These are phyloP conservation scores for Allomyces macrogynus DNA, from an alignment of 192 early-diverging fungal genomes.

Conservation along the genomic window DNA sequence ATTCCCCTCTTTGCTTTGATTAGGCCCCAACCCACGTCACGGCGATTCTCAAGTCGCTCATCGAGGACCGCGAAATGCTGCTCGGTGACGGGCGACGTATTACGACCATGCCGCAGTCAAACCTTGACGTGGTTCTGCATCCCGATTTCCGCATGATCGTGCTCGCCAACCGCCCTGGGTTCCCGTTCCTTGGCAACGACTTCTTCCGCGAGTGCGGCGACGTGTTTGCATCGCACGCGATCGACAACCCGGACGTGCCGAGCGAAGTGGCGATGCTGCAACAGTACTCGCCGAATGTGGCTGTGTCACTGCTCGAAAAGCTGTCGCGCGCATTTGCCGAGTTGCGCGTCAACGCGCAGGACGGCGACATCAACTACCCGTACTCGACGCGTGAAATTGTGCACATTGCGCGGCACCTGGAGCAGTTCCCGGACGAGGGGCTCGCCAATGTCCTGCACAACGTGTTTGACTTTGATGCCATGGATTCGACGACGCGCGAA, in stretches of 20 bases:
- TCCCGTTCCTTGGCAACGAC: constrained; percentile 61
- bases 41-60: constrained; percentile 45
- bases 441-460: constrained; percentile 49
- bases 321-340: constrained; percentile 52
- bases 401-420: constrained; percentile 29
- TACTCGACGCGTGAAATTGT: constrained; percentile 66
- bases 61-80: constrained; percentile 61
- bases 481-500: background rate
- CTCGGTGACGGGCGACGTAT: constrained; percentile 56
- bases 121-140: constrained; percentile 32
- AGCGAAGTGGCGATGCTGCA: constrained; percentile 50
- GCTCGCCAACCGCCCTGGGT: constrained; percentile 60
- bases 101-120: background rate
- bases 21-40: constrained; percentile 54
- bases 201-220: constrained; percentile 64
- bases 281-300: constrained; percentile 51
- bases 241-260: constrained; percentile 55
- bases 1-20: no score
- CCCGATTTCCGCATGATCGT: constrained; percentile 63
- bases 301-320: constrained; percentile 37
- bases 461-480: constrained; percentile 8
- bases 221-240: constrained; percentile 47
- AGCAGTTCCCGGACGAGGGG: constrained; percentile 42
- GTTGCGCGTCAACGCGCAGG: constrained; percentile 43
- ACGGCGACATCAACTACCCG: constrained; percentile 56